These are phyloP conservation scores for Saturnispora hagleri DNA, from an alignment of 805 yeast genomes.

Conservation along the genomic window DNA sequence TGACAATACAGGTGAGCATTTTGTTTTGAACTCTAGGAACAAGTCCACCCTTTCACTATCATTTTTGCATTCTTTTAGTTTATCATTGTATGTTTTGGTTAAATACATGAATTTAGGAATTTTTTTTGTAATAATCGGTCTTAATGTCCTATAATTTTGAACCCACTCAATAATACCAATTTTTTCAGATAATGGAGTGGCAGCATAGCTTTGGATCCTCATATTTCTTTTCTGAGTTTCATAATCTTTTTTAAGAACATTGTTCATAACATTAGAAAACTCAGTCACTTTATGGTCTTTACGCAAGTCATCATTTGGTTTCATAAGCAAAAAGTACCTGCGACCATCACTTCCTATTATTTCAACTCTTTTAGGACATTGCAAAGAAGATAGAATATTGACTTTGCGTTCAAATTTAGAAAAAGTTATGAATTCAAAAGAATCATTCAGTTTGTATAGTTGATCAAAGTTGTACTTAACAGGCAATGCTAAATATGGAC, in stretches of 20 bases:
- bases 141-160: conserved; percentile 60
- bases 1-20: conserved; percentile 62
- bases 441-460: conserved; percentile 36
- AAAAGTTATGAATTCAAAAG: conserved; percentile 36
- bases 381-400: conserved; percentile 69
- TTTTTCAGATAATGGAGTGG: conserved; percentile 75
- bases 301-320: conserved; percentile 82
- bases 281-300: conserved; percentile 95
- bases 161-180: conserved; percentile 92
- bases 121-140: conserved; percentile 41
- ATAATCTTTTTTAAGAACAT: conserved; percentile 52
- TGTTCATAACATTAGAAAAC: conserved; percentile 77
- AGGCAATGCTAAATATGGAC: conserved; percentile 57
- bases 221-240: conserved; percentile 70
- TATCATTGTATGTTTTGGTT: conserved; percentile 19
- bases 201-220: conserved; percentile 73
- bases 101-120: conserved; percentile 7
- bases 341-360: conserved; percentile 72
- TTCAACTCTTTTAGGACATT: conserved; percentile 72
- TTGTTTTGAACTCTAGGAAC: conserved; percentile 27
- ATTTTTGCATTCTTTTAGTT: conserved; percentile 17
- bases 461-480: conserved; percentile 61
- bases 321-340: conserved; percentile 69
- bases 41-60: conserved; percentile 24
- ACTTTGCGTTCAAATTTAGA: conserved; percentile 59